Conservation (phyloP, 768 basidiomycete genomes). For the Tylopilus intermedius region DNA sequence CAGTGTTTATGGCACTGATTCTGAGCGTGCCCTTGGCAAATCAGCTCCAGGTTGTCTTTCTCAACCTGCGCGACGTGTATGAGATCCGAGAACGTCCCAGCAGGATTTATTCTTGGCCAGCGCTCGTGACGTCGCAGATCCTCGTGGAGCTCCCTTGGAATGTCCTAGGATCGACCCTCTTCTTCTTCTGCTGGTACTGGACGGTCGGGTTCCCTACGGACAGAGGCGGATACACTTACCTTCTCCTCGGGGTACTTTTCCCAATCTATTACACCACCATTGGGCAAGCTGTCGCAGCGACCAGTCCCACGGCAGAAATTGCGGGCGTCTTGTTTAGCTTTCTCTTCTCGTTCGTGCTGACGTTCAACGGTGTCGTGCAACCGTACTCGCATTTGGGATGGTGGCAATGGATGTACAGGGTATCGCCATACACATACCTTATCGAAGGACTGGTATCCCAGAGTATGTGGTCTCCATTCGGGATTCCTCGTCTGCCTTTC, state of each 20-base stretch:
- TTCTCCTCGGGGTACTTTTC: slow-evolving; percentile 46
- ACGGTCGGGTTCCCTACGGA: slow-evolving; percentile 55
- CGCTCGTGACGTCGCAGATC: slow-evolving; percentile 50
- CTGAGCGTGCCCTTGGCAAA: slow-evolving; percentile 43
- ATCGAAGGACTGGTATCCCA: slow-evolving; percentile 44
- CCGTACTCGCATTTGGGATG: slow-evolving; percentile 57
- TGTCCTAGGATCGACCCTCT: slow-evolving; percentile 49
- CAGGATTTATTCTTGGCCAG: slow-evolving; percentile 62
- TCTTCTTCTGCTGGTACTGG: slow-evolving; percentile 70
- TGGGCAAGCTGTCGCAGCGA: slow-evolving; percentile 55
- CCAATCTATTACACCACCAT: slow-evolving; percentile 61
- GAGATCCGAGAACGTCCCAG: slow-evolving; percentile 64
- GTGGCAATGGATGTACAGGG: slow-evolving; percentile 69
- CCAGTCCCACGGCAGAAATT: slow-evolving; percentile 57
- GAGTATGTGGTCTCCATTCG: slow-evolving; percentile 33
- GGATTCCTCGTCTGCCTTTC: too few species aligned
- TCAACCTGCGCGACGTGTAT: slow-evolving; percentile 36
- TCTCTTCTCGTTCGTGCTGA: slow-evolving; percentile 58
- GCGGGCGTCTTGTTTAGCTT: slow-evolving; percentile 54
- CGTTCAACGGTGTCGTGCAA: slow-evolving; percentile 68
- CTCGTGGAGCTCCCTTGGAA: slow-evolving; percentile 61
- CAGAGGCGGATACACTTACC: slow-evolving; percentile 56
- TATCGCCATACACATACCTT: slow-evolving; percentile 54
- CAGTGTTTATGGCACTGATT: slow-evolving; percentile 53
- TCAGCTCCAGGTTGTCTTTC: neutral